Conservation (phyloP, 2,329 filamentous ascomycete species). For the Aspergillus felis region DNA sequence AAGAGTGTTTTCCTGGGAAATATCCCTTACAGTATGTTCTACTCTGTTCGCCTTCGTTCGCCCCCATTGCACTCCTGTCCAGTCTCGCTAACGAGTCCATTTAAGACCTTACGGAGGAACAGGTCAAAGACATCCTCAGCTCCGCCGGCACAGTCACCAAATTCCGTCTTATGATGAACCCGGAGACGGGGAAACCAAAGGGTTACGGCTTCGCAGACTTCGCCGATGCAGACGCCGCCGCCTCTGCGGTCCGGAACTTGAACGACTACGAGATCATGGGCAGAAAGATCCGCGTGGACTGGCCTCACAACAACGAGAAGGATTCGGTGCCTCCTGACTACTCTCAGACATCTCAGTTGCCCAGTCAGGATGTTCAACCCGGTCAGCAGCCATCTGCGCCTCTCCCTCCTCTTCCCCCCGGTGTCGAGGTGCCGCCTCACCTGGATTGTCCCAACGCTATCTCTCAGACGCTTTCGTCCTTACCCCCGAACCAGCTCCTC, state of each 20-base stretch:
- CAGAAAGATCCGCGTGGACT: conserved; percentile 89
- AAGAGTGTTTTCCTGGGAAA: conserved; percentile 49
- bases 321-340: conserved; percentile 57
- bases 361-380: conserved; percentile 35
- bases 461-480: conserved; percentile 79
- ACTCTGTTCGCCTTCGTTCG: conserved; percentile 52
- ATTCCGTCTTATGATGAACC: conserved; percentile 92
- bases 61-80: conserved; percentile 9
- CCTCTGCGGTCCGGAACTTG: conserved; percentile 89
- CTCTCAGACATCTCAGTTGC: conserved; percentile 37
- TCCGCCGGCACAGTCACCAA: conserved; percentile 85
- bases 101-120: conserved; percentile 89
- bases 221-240: conserved; percentile 84
- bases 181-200: conserved; percentile 89
- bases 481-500: conserved; percentile 83
- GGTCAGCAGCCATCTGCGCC: conserved; percentile 47
- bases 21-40: conserved; percentile 69
- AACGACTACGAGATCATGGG: conserved; percentile 96
- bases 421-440: conserved; percentile 77
- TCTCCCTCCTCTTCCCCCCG: conserved; percentile 77
- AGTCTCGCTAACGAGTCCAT: conserved; percentile 14
- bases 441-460: conserved; percentile 86
- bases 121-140: conserved; percentile 90
- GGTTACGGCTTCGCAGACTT: conserved; percentile 97
- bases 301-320: conserved; percentile 84